Base-by-base conservation (phyloP, 169 alveolate genomes). In the Cardiosporidium cionae region DNA sequence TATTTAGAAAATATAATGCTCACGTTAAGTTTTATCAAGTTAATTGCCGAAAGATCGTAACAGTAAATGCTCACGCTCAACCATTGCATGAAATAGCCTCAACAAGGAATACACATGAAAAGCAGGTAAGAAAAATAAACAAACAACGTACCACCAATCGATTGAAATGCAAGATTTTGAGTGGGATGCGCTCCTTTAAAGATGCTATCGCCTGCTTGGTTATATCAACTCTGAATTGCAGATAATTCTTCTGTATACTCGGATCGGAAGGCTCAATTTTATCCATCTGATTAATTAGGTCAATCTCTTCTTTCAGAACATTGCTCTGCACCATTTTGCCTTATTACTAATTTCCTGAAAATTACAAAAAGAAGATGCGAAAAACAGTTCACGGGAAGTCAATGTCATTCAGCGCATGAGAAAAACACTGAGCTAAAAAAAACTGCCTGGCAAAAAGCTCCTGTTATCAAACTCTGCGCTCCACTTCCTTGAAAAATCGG, bases 141-240 rank as follows among this genome's bases (percentile, higher is more conserved):
- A 76, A 52, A 65, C 75, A 76, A 29, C 84, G 79, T 54, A 86
- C 92, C 80, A 89, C 84, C 36, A 76, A 74, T 28, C 73, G 76
- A 83, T 87, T 90, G 66, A 90, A 87, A 69, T 88, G 85, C 27
- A 90, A 80, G n/a, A 90, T 90, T 68, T 90, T 90, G 31, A 71
- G 65, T 0, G 95, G 95, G 52, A 90, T 90, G 52, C 95, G 82
- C 44, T 90, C 95, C 52, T 91, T 84, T 29, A 90, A 36, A 4
- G 91, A 86, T 33, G 75, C 80, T 4, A 89, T 72, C 5, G 94
- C 95, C 63, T 85, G 92, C 37, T 82, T 82, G 0, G 95, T 88
- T 29, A 90, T 80, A 37, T 90, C 94, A 37, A 76, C 80, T 70
- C 87, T 87, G 78, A 90, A 90, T 31, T 87, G 73, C 44, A 73